Evolutionary conservation across 2,329 filamentous ascomycete genomes (phyloP), one percentile per base, ranked within the genome.

Genomic region (Colletotrichum sansevieriae): DNA sequence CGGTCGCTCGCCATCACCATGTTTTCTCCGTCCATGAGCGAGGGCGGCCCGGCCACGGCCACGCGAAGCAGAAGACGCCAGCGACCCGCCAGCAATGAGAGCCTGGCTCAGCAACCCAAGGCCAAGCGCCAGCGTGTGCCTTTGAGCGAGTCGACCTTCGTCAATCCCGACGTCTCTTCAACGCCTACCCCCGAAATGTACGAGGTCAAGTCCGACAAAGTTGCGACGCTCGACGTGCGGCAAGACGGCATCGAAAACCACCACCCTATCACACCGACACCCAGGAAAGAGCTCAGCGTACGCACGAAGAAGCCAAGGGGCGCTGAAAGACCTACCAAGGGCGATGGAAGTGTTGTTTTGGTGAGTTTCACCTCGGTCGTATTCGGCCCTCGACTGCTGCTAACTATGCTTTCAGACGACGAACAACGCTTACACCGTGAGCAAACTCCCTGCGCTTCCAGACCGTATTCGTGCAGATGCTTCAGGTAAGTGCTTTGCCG

Each of bases 341-440:
- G 89, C 55, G 91, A 93, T 75, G 88, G 89, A 37, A 90, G 88
- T 73, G 83, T 89, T 70, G 83, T 91, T 73, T 77, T 93, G 80
- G 91, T 92, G 82, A 63, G 86, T 78, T n/a, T 49, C n/a, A 58
- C 51, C 33, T 57, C 41, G 49, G 65, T 49, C 47, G 71, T 47
- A 41, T 51, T 55, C 18, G 52, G 22, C 35, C 18, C 47, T 9
- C 68, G 55, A 39, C 18, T 20, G 47, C 70, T 65, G 58, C 49
- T 65, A 52, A 69, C n/a, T 13, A 71, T 63, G n/a, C 6, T 61
- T 60, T 71, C 70, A 97, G 92, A 93, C 93, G 44, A 93, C 90
- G 76, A 97, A 93, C 75, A 90, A 91, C 76, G 92, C 93, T 71
- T 98, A 96, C 78, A 91, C 88, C 49, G 92, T 97, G 71, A 93